Evolutionary conservation across 78 protist genomes (phyloP).

Genomic region (Planoprotostelium fungivorum): DNA sequence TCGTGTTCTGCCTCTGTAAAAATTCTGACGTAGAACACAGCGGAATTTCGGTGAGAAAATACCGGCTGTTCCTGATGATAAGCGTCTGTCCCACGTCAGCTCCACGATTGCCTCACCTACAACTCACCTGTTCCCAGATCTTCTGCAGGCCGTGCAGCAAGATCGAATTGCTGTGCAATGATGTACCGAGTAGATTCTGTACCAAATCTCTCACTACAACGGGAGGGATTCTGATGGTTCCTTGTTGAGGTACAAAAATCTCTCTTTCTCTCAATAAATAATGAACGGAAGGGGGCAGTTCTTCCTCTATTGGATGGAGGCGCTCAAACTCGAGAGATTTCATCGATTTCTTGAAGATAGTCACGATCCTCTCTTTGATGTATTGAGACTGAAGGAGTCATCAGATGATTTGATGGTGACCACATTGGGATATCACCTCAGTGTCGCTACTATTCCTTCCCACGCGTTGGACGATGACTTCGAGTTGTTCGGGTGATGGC

Average conservation of each 20-base stretch:
- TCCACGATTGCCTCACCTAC: no score
- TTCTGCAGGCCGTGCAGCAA: not conserved
- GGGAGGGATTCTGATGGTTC: not conserved
- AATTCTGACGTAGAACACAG: not conserved
- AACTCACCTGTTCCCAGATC: not conserved
- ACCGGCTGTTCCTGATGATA: not conserved
- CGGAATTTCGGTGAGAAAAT: not conserved
- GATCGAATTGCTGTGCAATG: not conserved
- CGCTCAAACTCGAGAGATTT: not conserved
- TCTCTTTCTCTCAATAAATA: not conserved
- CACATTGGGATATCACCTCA: not conserved
- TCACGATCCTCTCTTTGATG: not conserved
- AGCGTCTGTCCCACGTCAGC: not conserved
- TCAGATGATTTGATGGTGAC: not conserved
- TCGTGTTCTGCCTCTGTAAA: not conserved
- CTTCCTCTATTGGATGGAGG: not conserved
- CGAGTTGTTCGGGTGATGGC: not conserved
- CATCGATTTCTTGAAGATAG: not conserved
- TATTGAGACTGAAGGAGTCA: not conserved
- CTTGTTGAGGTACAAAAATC: not conserved
- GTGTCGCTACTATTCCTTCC: not conserved
- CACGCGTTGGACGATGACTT: not conserved
- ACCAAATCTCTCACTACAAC: not conserved
- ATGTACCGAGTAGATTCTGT: not conserved
- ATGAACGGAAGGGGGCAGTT: not conserved